A percentile compares a stretch with the other conserved stretches of the same genome.
Conservation (phyloP, 1,139 yeast genomes). For the Sugiyamaella pinicola region DNA sequence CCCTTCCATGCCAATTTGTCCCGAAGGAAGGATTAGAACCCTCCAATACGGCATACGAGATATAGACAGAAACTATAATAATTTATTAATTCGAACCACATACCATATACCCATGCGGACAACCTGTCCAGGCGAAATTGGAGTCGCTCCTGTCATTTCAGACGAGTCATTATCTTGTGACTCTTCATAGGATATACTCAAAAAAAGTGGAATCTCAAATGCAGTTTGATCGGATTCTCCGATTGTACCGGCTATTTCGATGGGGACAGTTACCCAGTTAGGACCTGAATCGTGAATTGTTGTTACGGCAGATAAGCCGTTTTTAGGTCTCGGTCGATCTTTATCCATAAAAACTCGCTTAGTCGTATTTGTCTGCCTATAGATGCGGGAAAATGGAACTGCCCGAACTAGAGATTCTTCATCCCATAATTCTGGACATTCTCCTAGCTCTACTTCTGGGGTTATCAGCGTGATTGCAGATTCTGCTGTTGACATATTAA, state of each 20-base stretch:
- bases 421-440: slow-evolving; percentile 36
- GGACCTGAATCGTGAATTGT: slow-evolving; percentile 32
- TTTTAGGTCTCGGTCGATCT: slow-evolving; percentile 21
- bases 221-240: not conserved
- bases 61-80: not conserved
- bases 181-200: slow-evolving; percentile 27
- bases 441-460: slow-evolving; percentile 35
- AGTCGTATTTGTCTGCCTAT: slow-evolving; percentile 36
- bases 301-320: not conserved
- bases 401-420: slow-evolving; percentile 34
- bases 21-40: too few species aligned
- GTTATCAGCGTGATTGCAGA: slow-evolving; percentile 32
- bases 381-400: slow-evolving; percentile 36
- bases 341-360: slow-evolving; percentile 38
- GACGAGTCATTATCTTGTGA: not conserved
- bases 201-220: slow-evolving; percentile 32
- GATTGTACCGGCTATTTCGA: slow-evolving; percentile 26
- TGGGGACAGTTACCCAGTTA: slow-evolving; percentile 36
- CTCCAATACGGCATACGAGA: not conserved
- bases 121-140: not conserved
- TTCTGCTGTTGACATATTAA: slow-evolving; percentile 33
- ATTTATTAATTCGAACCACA: not conserved
- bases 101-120: slow-evolving; percentile 14
- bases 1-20: too few species aligned
- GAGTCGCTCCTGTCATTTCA: not conserved